phyloP scores from a whole-genome alignment of 805 yeast genomes.

The Starmerella vitae region DNA sequence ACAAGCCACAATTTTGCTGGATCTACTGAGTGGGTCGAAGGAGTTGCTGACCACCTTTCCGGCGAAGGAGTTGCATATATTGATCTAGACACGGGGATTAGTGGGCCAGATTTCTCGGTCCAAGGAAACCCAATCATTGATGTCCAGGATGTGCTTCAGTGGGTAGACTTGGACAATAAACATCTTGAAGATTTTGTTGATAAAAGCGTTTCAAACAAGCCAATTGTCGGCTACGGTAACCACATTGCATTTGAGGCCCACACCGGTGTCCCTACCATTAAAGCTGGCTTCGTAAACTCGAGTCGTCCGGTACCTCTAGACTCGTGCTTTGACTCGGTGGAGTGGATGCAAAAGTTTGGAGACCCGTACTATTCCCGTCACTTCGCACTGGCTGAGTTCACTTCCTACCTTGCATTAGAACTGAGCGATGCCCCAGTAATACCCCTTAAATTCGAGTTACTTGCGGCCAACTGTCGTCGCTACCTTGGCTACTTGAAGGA shows the following conservation, averaged over 20 bases:
- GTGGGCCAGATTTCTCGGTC: constrained; percentile 38
- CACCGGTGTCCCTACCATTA: constrained; percentile 59
- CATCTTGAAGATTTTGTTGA: constrained; percentile 8
- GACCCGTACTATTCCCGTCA: constrained; percentile 49
- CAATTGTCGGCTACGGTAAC: constrained; percentile 34
- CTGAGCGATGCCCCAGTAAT: constrained; percentile 64
- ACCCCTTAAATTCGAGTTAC: constrained; percentile 46
- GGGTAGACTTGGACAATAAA: constrained; percentile 26
- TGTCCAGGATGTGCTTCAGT: constrained; percentile 36
- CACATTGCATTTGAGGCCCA: constrained; percentile 52
- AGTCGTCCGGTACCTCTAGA: constrained; percentile 33
- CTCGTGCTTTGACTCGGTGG: constrained; percentile 55
- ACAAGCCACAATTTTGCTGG: constrained; percentile 73
- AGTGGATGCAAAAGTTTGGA: constrained; percentile 37
- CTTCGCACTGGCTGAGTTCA: constrained; percentile 40
- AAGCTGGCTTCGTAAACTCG: constrained; percentile 37
- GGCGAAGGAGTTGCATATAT: constrained; percentile 56
- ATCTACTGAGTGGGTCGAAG: constrained; percentile 61
- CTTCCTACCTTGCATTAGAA: constrained; percentile 41
- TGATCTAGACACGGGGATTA: constrained; percentile 53
- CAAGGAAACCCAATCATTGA: constrained; percentile 46
- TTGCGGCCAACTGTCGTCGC: constrained; percentile 34
- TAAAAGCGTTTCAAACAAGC: constrained; percentile 3
- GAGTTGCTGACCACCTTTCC: constrained; percentile 38
- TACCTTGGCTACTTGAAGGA: constrained; percentile 37